These are phyloP conservation scores for Podosphaera leucotricha DNA, from an alignment of 2,329 filamentous ascomycete genomes.

Conservation along the genomic window DNA sequence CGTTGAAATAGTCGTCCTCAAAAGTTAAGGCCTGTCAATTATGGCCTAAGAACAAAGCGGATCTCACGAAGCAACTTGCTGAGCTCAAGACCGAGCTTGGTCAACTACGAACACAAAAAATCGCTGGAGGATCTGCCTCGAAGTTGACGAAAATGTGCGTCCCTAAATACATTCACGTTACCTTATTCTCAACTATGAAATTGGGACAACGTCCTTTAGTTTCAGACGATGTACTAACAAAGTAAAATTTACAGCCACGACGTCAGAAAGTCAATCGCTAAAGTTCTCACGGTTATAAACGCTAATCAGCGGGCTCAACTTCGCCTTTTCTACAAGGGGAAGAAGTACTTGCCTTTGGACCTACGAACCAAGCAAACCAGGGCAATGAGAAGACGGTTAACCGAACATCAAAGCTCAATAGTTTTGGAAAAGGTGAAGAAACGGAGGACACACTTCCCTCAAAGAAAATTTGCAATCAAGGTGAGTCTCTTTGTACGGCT, in stretches of 20 bases:
- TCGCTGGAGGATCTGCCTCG: constrained; percentile 69
- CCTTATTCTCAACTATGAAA: not conserved
- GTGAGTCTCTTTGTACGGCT: constrained; percentile 16
- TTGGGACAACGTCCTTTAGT: not conserved
- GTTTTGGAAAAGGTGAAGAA: constrained; percentile 92
- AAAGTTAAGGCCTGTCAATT: constrained; percentile 91
- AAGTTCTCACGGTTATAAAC: constrained; percentile 98
- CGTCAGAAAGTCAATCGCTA: constrained; percentile 97
- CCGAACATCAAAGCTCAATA: constrained; percentile 66
- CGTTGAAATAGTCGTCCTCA: constrained; percentile 28
- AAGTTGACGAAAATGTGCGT: constrained; percentile 97
- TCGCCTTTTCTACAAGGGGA: constrained; percentile 98
- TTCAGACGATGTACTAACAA: constrained; percentile 3
- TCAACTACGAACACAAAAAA: constrained; percentile 95
- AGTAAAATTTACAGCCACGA: constrained; percentile 47
- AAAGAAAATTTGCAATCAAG: constrained; percentile 98
- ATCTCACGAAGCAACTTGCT: constrained; percentile 81
- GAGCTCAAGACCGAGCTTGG: constrained; percentile 93
- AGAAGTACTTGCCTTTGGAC: constrained; percentile 98
- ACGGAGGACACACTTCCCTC: constrained; percentile 85
- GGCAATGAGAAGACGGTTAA: constrained; percentile 87
- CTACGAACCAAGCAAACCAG: constrained; percentile 97
- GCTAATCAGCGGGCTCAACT: constrained; percentile 96
- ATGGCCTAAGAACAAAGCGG: constrained; percentile 99
- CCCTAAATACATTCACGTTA: not conserved